Evolutionary conservation across 192 early-diverging fungal species (phyloP).

Genomic region (Linderina pennispora): DNA sequence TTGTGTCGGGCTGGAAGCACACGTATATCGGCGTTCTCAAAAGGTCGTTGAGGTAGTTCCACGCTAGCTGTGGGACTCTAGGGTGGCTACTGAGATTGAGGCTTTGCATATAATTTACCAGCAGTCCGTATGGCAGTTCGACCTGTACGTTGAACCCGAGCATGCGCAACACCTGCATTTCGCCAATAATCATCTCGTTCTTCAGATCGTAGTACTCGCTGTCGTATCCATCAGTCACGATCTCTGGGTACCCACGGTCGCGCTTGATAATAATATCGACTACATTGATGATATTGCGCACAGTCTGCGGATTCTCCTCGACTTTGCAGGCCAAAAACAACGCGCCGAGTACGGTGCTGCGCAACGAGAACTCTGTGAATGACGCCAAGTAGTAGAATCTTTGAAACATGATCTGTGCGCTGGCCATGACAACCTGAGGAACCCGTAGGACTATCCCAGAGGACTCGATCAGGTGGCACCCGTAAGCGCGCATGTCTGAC

Average conservation of each 20-base stretch:
- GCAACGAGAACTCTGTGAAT: conserved; percentile 62
- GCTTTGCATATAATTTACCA: conserved; percentile 88
- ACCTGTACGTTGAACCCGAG: conserved; percentile 97
- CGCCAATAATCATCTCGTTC: conserved; percentile 70
- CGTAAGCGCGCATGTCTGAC: conserved; percentile 63
- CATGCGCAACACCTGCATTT: conserved; percentile 82
- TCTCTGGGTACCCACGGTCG: conserved; percentile 43
- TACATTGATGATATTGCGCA: conserved; percentile 80
- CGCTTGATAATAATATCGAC: conserved; percentile 64
- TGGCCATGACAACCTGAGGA: conserved; percentile 92
- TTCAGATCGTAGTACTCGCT: conserved; percentile 69
- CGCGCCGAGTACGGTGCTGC: conserved; percentile 62
- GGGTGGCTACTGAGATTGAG: conserved; percentile 71
- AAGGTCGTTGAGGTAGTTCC: conserved; percentile 94
- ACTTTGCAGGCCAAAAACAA: conserved; percentile 74
- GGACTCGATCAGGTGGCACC: conserved; percentile 77
- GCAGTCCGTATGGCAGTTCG: conserved; percentile 89
- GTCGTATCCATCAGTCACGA: conserved; percentile 56
- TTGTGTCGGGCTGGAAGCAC: conserved; percentile 49
- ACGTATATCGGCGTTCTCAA: conserved; percentile 40
- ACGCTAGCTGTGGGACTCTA: conserved; percentile 75
- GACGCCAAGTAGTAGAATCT: conserved; percentile 85
- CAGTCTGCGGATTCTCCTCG: conserved; percentile 71
- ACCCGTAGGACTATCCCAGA: conserved; percentile 73
- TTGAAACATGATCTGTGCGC: conserved; percentile 89